Evolutionary conservation across 495 filamentous ascomycete genomes (phyloP).

Genomic region (Cairneyella variabilis): DNA sequence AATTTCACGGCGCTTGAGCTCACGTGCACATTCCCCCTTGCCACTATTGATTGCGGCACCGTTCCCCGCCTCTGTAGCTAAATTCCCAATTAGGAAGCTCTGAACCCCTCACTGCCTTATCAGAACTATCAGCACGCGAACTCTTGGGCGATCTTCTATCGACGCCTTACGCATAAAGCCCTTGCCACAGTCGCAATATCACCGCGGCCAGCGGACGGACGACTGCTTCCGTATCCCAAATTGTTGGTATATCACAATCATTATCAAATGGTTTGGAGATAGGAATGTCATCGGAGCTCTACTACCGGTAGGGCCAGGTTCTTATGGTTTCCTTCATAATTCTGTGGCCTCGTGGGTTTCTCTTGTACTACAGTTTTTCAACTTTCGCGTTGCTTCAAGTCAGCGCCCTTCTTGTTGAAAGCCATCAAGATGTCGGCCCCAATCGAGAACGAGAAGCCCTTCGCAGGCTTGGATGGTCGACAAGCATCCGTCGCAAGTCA

Average conservation of each 20-base stretch:
- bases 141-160: no score
- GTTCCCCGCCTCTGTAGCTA: no score
- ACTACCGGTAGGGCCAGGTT: no score
- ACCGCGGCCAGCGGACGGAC: neutral
- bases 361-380: neutral
- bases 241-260: neutral
- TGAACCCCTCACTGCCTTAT: no score
- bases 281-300: neutral
- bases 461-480: slow-evolving; percentile 1
- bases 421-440: neutral
- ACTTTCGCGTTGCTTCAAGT: neutral
- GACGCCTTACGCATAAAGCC: no score
- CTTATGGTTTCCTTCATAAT: no score
- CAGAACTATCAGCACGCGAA: no score
- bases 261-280: neutral
- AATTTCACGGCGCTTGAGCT: no score
- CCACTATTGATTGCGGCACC: no score
- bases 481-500: neutral
- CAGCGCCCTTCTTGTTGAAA: neutral
- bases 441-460: slow-evolving; percentile 1
- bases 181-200: no score
- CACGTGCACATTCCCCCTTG: no score
- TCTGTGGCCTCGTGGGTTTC: neutral
- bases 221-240: neutral
- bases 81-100: no score